Evolutionary conservation across 345 rosid genomes (phyloP).

Genomic region (rapeseed (Brassica napus)): DNA sequence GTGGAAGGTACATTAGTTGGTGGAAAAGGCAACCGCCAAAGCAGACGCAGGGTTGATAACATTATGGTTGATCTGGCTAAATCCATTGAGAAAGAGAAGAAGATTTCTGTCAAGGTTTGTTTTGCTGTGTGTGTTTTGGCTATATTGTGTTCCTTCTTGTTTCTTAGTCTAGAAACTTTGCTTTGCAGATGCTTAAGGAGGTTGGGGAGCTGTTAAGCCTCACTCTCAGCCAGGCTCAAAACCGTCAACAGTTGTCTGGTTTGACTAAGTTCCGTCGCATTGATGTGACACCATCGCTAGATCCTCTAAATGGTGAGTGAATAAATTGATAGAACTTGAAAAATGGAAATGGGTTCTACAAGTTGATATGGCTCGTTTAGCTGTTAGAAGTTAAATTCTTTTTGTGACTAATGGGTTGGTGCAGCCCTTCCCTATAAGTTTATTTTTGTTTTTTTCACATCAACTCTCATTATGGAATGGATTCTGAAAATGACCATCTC

Average conservation of each 20-base stretch:
- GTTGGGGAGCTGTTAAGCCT: slow-evolving; percentile 77
- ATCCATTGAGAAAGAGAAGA: slow-evolving; percentile 79
- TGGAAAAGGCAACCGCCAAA: slow-evolving; percentile 58
- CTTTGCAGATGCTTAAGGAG: slow-evolving; percentile 77
- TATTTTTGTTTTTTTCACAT: not conserved
- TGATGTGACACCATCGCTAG: slow-evolving; percentile 60
- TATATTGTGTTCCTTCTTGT: not conserved
- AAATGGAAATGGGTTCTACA: not conserved
- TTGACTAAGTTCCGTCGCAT: slow-evolving; percentile 85
- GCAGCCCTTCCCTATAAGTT: not conserved
- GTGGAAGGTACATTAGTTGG: slow-evolving; percentile 49
- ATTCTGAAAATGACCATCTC: slow-evolving; percentile 10
- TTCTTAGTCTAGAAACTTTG: slow-evolving; percentile 20
- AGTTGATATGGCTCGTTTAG: slow-evolving; percentile 6
- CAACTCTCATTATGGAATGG: not conserved
- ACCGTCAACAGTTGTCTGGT: slow-evolving; percentile 68
- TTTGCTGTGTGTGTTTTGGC: slow-evolving; percentile 8
- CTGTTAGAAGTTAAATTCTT: not conserved
- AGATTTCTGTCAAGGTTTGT: slow-evolving; percentile 85
- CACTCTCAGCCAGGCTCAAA: slow-evolving; percentile 72
- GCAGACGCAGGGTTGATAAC: slow-evolving; percentile 62
- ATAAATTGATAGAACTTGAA: slow-evolving; percentile 11
- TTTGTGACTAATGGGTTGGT: not conserved
- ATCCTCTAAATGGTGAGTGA: slow-evolving; percentile 73
- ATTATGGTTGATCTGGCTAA: slow-evolving; percentile 82